These are phyloP conservation scores for Nitzschia putrida DNA, from an alignment of 108 stramenopile genomes.

Conservation along the genomic window DNA sequence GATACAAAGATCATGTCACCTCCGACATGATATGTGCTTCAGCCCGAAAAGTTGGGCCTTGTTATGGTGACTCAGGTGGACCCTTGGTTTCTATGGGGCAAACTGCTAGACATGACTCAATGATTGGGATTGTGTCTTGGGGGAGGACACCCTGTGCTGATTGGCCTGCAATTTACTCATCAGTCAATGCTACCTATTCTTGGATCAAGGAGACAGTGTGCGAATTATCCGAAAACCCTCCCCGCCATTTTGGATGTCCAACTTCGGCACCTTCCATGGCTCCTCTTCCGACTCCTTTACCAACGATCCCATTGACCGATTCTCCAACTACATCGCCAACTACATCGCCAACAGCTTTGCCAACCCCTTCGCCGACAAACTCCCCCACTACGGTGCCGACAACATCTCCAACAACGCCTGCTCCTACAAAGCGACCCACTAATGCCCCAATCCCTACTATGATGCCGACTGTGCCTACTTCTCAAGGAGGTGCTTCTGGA, in stretches of 20 bases:
- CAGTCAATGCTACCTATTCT: neutral
- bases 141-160: neutral
- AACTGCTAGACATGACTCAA: neutral
- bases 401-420: too few relatives aligned
- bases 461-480: too few relatives aligned
- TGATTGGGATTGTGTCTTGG: slow-evolving; percentile 12
- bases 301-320: neutral
- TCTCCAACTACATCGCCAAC: neutral
- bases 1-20: slow-evolving; percentile 10
- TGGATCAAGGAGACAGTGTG: slow-evolving; percentile 2
- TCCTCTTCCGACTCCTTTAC: neutral
- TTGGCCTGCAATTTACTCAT: neutral
- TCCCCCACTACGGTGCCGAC: too few relatives aligned
- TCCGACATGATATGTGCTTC: slow-evolving; percentile 68
- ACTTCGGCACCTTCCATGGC: neutral
- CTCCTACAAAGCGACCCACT: too few relatives aligned
- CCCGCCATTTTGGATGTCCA: neutral
- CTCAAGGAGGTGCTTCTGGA: too few relatives aligned
- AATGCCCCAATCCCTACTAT: too few relatives aligned
- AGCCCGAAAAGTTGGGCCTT: slow-evolving; percentile 12
- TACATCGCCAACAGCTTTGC: neutral
- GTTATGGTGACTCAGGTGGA: slow-evolving; percentile 14
- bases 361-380: neutral
- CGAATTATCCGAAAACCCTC: neutral
- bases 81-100: slow-evolving; percentile 1